Percentiles rank a stretch among this genome's conserved stretches.
These are phyloP conservation scores for Prinsepia uniflora DNA, from an alignment of 306 rosid species.

Conservation along the genomic window DNA sequence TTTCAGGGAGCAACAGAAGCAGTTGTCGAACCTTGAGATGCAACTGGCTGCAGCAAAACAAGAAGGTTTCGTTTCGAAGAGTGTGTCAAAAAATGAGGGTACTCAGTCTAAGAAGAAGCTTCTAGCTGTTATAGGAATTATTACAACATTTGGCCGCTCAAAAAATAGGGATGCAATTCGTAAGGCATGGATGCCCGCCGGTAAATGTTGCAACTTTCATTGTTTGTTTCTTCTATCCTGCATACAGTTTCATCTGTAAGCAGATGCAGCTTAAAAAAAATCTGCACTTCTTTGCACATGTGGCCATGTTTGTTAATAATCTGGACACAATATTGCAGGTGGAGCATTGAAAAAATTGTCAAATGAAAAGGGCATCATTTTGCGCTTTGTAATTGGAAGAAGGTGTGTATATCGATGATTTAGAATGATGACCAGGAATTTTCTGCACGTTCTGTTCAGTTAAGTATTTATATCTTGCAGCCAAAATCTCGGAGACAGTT, in stretches of 20 bases:
- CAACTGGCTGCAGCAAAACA: constrained; percentile 59
- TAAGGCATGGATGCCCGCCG: constrained; percentile 74
- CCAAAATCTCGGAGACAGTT: constrained; percentile 57
- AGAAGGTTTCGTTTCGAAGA: constrained; percentile 56
- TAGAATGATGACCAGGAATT: constrained; percentile 22
- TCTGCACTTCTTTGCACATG: constrained; percentile 1
- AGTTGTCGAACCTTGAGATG: constrained; percentile 48
- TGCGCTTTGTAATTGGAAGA: constrained; percentile 60
- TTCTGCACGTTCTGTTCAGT: constrained; percentile 20
- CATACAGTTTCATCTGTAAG: neutral
- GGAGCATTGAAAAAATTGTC: constrained; percentile 35
- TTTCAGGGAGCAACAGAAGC: constrained; percentile 62
- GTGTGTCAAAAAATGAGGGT: constrained; percentile 23
- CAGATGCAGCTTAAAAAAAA: neutral
- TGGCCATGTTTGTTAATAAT: constrained; percentile 2
- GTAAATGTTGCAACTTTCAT: constrained; percentile 29
- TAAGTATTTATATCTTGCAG: constrained; percentile 42
- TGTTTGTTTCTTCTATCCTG: constrained; percentile 11
- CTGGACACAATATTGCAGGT: constrained; percentile 35
- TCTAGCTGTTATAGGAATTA: constrained; percentile 54
- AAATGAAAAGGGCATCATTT: constrained; percentile 47
- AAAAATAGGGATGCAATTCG: constrained; percentile 72
- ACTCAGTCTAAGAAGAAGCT: constrained; percentile 43
- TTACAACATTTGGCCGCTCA: constrained; percentile 58
- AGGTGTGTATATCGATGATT: constrained; percentile 41